phyloP scores from a whole-genome alignment of 164 flowering plant genomes.

The Stephania cephalantha region DNA sequence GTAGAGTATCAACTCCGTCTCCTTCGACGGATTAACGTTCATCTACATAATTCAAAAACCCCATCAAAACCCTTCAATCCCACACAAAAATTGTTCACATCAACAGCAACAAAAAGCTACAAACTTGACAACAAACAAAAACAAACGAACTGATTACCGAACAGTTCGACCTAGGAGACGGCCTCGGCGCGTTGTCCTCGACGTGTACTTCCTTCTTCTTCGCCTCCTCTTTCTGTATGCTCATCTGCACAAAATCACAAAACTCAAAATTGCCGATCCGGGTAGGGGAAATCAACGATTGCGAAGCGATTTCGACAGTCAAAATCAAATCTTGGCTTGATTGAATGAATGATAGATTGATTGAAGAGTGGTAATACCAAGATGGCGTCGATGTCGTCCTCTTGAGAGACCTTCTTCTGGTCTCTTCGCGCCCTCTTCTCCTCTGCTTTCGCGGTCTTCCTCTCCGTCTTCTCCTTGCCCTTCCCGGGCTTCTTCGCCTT shows the following conservation, averaged over 20 bases:
- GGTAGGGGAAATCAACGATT: background rate
- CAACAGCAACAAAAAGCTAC: background rate
- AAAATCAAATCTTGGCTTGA: background rate
- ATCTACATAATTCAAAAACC: constrained; percentile 37
- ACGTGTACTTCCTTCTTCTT: constrained; percentile 92
- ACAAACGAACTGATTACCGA: constrained; percentile 38
- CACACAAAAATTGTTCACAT: background rate
- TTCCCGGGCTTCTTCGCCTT: constrained; percentile 95
- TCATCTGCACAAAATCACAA: constrained; percentile 40
- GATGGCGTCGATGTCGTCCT: constrained; percentile 97
- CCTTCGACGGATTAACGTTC: constrained; percentile 80
- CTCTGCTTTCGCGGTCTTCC: constrained; percentile 87
- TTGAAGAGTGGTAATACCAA: constrained; percentile 31
- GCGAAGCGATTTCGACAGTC: background rate
- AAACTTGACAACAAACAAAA: too few relatives aligned
- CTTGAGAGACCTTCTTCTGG: constrained; percentile 67
- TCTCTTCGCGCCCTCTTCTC: constrained; percentile 88
- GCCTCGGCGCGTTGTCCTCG: constrained; percentile 86
- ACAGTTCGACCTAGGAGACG: constrained; percentile 88
- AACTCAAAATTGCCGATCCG: background rate
- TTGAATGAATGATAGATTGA: background rate
- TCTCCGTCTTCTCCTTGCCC: constrained; percentile 98
- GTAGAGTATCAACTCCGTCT: constrained; percentile 78
- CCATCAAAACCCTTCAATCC: background rate
- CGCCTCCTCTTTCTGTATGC: constrained; percentile 93